These are phyloP conservation scores for Colletotrichum shisoi DNA, from an alignment of 2,329 filamentous ascomycete genomes.

Conservation along the genomic window DNA sequence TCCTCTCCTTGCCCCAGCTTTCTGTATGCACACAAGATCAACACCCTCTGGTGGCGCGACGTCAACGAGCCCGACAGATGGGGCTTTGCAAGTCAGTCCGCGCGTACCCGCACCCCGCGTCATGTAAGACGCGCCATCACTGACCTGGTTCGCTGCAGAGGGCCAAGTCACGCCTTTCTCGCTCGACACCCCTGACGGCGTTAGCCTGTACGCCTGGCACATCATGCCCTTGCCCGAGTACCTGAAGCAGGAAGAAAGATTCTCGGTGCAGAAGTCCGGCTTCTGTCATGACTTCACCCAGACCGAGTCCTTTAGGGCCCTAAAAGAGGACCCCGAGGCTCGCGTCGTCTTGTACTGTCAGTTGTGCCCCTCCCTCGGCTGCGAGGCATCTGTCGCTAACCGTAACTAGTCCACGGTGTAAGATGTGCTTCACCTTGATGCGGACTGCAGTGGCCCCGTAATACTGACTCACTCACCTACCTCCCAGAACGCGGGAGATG, in stretches of 20 bases:
- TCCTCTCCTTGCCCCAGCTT: slow-evolving; percentile 61
- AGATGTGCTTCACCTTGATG: slow-evolving; percentile 48
- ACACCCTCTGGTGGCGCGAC: slow-evolving; percentile 75
- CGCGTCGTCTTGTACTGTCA: slow-evolving; percentile 71
- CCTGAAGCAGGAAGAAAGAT: slow-evolving; percentile 70
- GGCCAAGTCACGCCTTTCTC: slow-evolving; percentile 90
- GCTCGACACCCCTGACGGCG: slow-evolving; percentile 75
- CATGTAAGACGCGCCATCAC: slow-evolving; percentile 7
- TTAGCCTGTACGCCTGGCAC: slow-evolving; percentile 88
- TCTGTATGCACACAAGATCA: slow-evolving; percentile 83
- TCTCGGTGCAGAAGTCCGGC: slow-evolving; percentile 62
- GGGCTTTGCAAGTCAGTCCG: slow-evolving; percentile 78
- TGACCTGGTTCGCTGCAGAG: slow-evolving; percentile 55
- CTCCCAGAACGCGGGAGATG: slow-evolving; percentile 78
- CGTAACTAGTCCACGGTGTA: slow-evolving; percentile 67
- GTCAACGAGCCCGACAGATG: slow-evolving; percentile 79
- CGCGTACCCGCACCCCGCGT: neutral
- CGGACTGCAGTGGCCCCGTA: slow-evolving; percentile 38
- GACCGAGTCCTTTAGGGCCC: slow-evolving; percentile 66
- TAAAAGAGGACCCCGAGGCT: slow-evolving; percentile 69
- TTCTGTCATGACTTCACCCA: slow-evolving; percentile 62
- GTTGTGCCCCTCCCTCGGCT: slow-evolving; percentile 41
- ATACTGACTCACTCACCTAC: neutral
- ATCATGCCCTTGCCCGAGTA: slow-evolving; percentile 82
- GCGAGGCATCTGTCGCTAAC: slow-evolving; percentile 8